A percentile compares a stretch with the other conserved stretches of the same genome.
Conservation (phyloP, 352 stramenopile genomes). For the Pythium apleroticum region DNA sequence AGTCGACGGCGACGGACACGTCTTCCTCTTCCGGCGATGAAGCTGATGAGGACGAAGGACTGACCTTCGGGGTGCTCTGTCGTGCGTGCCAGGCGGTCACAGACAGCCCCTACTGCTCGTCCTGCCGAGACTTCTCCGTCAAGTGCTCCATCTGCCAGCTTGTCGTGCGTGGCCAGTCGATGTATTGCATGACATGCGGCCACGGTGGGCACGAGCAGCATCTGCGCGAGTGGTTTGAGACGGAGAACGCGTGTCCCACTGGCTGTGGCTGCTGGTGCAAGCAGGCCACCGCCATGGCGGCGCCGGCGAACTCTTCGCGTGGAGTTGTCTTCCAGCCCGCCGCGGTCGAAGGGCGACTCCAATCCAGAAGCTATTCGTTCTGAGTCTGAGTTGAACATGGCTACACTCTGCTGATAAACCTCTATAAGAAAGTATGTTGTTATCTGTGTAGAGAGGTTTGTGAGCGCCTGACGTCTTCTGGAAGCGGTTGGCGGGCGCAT, state of each 20-base stretch:
- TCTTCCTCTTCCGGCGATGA: neutral
- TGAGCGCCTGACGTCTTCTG: neutral
- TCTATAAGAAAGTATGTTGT: slow-evolving; percentile 12
- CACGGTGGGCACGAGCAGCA: slow-evolving; percentile 77
- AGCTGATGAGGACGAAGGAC: slow-evolving; percentile 36
- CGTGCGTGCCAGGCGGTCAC: slow-evolving; percentile 50
- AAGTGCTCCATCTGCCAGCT: slow-evolving; percentile 84
- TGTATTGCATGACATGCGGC: slow-evolving; percentile 86
- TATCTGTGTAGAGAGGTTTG: slow-evolving; percentile 8
- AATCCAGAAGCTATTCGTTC: slow-evolving; percentile 73
- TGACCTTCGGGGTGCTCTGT: slow-evolving; percentile 69
- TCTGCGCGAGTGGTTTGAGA: slow-evolving; percentile 75
- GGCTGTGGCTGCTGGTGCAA: slow-evolving; percentile 88
- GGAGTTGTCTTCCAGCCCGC: neutral
- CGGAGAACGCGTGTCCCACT: slow-evolving; percentile 71
- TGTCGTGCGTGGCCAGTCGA: slow-evolving; percentile 78
- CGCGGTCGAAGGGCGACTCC: slow-evolving; percentile 29
- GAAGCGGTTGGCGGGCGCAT: slow-evolving; percentile 16
- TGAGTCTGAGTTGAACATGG: slow-evolving; percentile 29
- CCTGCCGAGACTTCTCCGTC: slow-evolving; percentile 73
- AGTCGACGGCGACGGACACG: slow-evolving; percentile 27
- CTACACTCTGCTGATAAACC: slow-evolving; percentile 13
- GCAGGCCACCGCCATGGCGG: slow-evolving; percentile 54
- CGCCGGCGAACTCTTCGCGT: slow-evolving; percentile 28
- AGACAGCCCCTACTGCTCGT: slow-evolving; percentile 53